Conservation (phyloP, 2,329 filamentous ascomycete genomes). For the Exserohilum rostratum region DNA sequence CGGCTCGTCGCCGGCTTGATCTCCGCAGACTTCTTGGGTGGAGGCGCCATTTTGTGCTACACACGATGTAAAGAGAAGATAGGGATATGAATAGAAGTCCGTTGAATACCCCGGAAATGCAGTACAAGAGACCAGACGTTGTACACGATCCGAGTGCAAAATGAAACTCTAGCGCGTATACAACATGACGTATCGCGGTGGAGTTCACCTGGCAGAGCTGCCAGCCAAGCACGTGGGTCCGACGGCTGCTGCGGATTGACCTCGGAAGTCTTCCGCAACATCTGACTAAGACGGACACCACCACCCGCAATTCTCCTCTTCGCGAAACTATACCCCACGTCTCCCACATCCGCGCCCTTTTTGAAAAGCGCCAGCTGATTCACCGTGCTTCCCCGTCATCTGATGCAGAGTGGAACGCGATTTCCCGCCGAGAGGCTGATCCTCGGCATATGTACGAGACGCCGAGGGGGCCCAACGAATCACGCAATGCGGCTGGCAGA, state of each 20-base stretch:
- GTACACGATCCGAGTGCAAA: background rate
- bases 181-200: constrained; percentile 17
- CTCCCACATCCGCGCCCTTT: background rate
- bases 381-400: constrained; percentile 1
- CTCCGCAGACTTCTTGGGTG: background rate
- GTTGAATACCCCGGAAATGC: background rate
- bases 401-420: constrained; percentile 6
- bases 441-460: constrained; percentile 12
- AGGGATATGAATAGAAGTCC: background rate
- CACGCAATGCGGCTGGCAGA: constrained; percentile 18
- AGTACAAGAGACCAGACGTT: background rate
- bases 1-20: constrained; percentile 35
- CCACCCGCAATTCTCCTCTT: background rate
- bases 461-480: constrained; percentile 8
- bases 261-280: constrained; percentile 15
- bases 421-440: constrained; percentile 6
- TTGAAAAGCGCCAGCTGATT: background rate
- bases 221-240: constrained; percentile 22
- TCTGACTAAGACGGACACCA: constrained; percentile 3
- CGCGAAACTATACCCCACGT: background rate
- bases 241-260: constrained; percentile 5
- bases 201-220: background rate
- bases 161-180: background rate
- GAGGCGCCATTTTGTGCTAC: constrained; percentile 4
- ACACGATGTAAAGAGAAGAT: background rate